phyloP scores from a whole-genome alignment of 2,329 filamentous ascomycete species.

The Penicillium nordicum region DNA sequence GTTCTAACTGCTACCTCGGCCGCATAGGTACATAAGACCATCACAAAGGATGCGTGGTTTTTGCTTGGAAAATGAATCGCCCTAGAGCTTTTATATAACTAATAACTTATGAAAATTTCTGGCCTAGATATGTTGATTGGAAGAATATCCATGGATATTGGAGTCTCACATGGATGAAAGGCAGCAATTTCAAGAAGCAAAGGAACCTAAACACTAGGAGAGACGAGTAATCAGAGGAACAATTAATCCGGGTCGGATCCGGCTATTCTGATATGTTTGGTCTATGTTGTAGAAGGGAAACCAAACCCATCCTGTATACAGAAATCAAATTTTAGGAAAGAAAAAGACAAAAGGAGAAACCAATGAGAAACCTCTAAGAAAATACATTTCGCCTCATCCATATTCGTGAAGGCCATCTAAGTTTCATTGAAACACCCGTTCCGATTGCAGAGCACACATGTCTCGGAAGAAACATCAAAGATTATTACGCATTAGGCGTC shows the following conservation, averaged over 20 bases:
- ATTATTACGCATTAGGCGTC: constrained; percentile 7
- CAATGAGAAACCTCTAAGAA: constrained; percentile 1
- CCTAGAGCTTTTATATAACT: too few relatives aligned
- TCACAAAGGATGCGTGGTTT: background rate
- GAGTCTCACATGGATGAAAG: too few relatives aligned
- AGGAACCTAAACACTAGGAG: too few relatives aligned
- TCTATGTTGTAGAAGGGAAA: background rate
- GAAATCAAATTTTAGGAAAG: background rate
- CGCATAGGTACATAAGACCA: background rate
- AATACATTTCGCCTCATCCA: constrained; percentile 27
- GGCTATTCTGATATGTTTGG: background rate
- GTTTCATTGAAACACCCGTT: constrained; percentile 15
- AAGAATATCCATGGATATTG: background rate
- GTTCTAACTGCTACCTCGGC: background rate
- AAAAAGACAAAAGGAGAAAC: constrained; percentile 10
- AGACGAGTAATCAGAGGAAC: background rate
- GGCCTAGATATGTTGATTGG: background rate
- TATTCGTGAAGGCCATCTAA: constrained; percentile 27
- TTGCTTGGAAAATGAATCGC: background rate
- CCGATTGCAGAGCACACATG: background rate
- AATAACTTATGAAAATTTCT: too few relatives aligned
- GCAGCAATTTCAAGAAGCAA: too few relatives aligned
- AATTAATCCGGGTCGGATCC: background rate
- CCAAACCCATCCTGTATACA: constrained; percentile 8
- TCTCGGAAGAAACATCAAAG: background rate